Evolutionary conservation across 108 stramenopile species (phyloP), one percentile per base, ranked within the genome.

Genomic region (Skeletonema tropicum): DNA sequence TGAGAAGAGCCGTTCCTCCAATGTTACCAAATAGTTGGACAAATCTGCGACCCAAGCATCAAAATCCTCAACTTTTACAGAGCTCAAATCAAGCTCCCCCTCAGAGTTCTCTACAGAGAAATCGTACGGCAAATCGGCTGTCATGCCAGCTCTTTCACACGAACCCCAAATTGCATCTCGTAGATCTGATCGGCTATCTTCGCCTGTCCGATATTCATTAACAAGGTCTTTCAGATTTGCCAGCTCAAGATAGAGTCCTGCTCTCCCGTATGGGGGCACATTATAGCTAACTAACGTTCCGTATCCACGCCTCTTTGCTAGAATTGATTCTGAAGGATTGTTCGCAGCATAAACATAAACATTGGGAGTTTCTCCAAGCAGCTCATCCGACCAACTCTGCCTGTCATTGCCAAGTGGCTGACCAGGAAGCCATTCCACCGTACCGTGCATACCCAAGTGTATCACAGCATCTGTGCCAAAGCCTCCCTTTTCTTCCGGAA

Each of bases 301-400:
- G 64, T 96, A 96, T 0, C 92, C 94, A 58, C 94, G 75, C 26
- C 94, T 81, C 71, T 96, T 96, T 2, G 94, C 94, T n/a, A 96
- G 83, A 57, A 96, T 94, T 65, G 86, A 87, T 68, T 96, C 94
- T 10, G 77, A 80, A 7, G 94, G 94, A 71, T 96, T 96, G 82
- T 96, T 96, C 10, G 91, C 88, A 12, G 92, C 91, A 66, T 95
- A 95, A 6, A 93, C 83, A 65, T 95, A 95, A 32, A 92, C 48
- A 74, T 96, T 94, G 8, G 94, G 94, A 26, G 92, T 57, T 5
- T 67, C 77, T 8, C 91, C 92, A 6, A 95, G 57, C 38, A 95
- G 66, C 49, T 89, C 74, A 59, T 96, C 94, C 49, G 86, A 80
- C 94, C 94, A 96, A 15, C 85, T 87, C 49, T 88, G 77, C 5